These are phyloP conservation scores for Gaertneriomyces sp. DNA, from an alignment of 192 early-diverging fungal species.

Conservation along the genomic window DNA sequence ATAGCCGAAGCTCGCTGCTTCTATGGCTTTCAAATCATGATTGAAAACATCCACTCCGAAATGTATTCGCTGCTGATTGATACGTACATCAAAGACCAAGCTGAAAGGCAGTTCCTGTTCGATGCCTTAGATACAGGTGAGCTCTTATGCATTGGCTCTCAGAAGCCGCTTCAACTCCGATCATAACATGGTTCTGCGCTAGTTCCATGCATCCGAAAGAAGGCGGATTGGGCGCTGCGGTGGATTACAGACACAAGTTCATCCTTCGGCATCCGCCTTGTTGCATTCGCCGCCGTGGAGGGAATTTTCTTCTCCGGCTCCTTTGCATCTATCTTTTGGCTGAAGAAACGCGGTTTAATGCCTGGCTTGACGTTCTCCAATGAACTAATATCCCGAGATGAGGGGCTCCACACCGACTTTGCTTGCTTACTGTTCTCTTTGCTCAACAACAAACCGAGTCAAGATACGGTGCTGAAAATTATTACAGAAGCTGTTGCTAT, in stretches of 20 bases:
- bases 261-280: conserved; percentile 85
- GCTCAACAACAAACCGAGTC: conserved; percentile 68
- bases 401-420: conserved; percentile 97
- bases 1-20: conserved; percentile 92
- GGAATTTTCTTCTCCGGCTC: conserved; percentile 98
- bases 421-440: conserved; percentile 89
- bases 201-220: conserved; percentile 92
- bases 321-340: conserved; percentile 99
- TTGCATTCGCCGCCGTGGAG: conserved; percentile 97
- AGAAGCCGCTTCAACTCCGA: conserved; percentile 3
- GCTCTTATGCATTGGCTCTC: conserved; percentile 77
- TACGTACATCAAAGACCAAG: conserved; percentile 84
- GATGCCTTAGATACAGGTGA: conserved; percentile 89
- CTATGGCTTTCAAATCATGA: conserved; percentile 98
- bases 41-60: conserved; percentile 94
- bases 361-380: conserved; percentile 97
- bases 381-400: conserved; percentile 95
- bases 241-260: conserved; percentile 82
- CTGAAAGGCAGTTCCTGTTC: conserved; percentile 80
- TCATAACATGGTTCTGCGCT: neutral
- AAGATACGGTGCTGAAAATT: conserved; percentile 63
- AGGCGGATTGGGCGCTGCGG: conserved; percentile 95
- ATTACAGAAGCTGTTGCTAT: conserved; percentile 83
- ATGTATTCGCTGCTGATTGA: conserved; percentile 88
- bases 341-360: conserved; percentile 99